Base-by-base conservation (phyloP, 129 eudicot genomes). In the Oenanthe sinensis region DNA sequence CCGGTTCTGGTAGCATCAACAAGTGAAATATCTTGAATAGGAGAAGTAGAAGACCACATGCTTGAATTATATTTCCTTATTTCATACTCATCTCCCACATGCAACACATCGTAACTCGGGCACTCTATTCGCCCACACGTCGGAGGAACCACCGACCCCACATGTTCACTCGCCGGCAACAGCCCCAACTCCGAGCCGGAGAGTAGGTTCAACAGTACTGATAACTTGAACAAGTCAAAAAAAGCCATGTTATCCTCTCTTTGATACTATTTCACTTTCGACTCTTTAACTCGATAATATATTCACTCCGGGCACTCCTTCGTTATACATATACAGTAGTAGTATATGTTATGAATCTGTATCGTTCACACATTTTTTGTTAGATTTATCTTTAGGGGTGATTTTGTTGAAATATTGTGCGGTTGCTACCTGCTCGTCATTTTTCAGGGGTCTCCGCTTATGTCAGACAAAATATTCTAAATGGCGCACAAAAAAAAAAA, bases 41-140 rank as follows among this genome's bases (percentile, higher is more conserved):
- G 89, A 47, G 91, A 50, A 71, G 98, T 90, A 6, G 98, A 89
- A 49, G 88, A 77, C 98, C 98, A 95, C 86, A 88, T 79, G 55
- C 88, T 83, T 22, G 96, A 88, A 84, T 91, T 87, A 40, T 95
- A 95, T 30, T 88, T 84, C 19, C 98, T 89, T 52, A 95, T 90
- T 78, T 95, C 97, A 62, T 81, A 95, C 44, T 84, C 98, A 71
- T 90, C 83, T 0, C 93, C 97, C 9, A 81, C 75, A 16, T 88
- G 76, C 55, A 90, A 78, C 17, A 94, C 85, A 75, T 91, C 92
- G 85, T 91, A 95, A 17, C 67, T 79, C 0, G 98, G 98, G 85
- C 98, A 95, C 85, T 95, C 98, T 42, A 95, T 95, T 13, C 97
- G 92, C 84, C 43, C 82, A 79, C 98, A 95, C 65, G 87, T 69